Base-by-base conservation (phyloP, 73 alveolate genomes). In the Paramecium bursaria region DNA sequence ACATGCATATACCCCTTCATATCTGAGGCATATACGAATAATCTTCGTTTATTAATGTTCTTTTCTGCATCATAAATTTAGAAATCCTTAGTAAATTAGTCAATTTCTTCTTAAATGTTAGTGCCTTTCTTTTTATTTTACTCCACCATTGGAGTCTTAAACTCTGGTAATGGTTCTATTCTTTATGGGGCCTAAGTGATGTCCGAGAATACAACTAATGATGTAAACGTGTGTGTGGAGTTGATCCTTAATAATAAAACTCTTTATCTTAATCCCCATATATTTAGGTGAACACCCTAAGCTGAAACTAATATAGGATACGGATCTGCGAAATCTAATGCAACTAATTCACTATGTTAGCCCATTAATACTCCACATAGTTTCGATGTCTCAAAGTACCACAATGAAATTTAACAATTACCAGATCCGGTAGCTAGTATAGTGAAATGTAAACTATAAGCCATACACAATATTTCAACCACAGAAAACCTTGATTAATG, bases 341-440 rank as follows among this genome's bases (percentile, higher is more conserved):
- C 73, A n/a, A 92, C 53, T 2, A 92, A 94, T 60, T 80, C 94
- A 54, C 61, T 85, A 48, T 87, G 48, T 55, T 92, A 94, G 79
- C 82, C 97, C 76, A 80, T 51, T 67, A 93, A 89, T 46, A 95
- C 91, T 46, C 93, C 98, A 61, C 96, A 98, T 14, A 96, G 54
- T 86, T 96, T 96, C 6, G 93, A 88, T 76, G 92, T 94, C 82
- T 96, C 99, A 86, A 96, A 95, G 86, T 96, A 99, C 99, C 99
- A 96, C 19, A 95, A 86, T 46, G 96, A 94, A 2, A 95, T 90
- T 26, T 90, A 85, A 46, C 98, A 98, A 75, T 94, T 91, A 44
- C 91, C 75, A 25, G 96, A 86, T 2, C 99, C 99, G 14, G 99
- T 95, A 1, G 99, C 99, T 48, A 96, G 76, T 73, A 96, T 79